Base-by-base conservation (phyloP, 2,329 filamentous ascomycete genomes). In the Colletotrichum spaethianum region DNA sequence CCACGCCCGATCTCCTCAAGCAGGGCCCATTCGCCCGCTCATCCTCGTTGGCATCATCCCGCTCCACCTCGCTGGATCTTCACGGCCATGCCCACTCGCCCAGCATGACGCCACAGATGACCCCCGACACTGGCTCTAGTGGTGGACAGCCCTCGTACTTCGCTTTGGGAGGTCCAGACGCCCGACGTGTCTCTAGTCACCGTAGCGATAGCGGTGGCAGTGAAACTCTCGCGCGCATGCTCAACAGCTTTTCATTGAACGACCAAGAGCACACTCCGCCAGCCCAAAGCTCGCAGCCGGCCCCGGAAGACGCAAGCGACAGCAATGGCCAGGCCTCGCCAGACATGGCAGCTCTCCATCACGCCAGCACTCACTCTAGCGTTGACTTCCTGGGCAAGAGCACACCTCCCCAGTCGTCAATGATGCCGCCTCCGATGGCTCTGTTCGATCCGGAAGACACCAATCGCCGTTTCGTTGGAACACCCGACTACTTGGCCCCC, bases 361-460 rank as follows among this genome's bases (percentile, higher is more conserved):
- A 83, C 18, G 69, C 87, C 82, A 77, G 46, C 60, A 87, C 82
- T 55, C 84, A 84, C 4, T 82, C 76, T 57, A 86, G 82, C 72
- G 78, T 75, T 61, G 84, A 88, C 50, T 86, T 88, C 2, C 86
- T 89, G 4, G 85, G 86, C n/a, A 87, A 86, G 70, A 91, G 88
- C 66, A 91, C 86, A 0, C 90, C 91, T 55, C 89, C 91, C 8
- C 89, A 89, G 63, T 86, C 90, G 16, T 89, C 87, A 70, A 94
- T 94, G 87, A 93, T 98, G 90, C 92, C 92, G 26, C 96, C 96
- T 31, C 95, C 95, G 5, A 95, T 96, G 94, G 94, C 96, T 3
- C 86, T 99, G 4, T 99, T 98, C 78, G 95, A 98, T 78, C 96
- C 96, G 0, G 93, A 98, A 79, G 96, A 99, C 78, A 97, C 92